Conservation (phyloP, 768 basidiomycete species). For the Psilocybe tampanensis region DNA sequence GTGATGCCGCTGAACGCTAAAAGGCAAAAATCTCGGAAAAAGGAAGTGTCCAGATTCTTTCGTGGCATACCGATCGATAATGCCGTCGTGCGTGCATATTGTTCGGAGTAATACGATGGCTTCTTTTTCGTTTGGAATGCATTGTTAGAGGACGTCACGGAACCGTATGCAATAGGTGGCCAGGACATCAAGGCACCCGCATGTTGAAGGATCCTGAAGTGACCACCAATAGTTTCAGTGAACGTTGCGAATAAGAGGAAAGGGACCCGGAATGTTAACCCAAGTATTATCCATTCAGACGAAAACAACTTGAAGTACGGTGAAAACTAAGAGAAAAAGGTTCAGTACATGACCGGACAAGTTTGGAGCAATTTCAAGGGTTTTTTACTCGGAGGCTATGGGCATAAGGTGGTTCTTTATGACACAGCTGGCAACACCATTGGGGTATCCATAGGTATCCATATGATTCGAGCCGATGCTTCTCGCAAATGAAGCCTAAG, state of each 20-base stretch:
- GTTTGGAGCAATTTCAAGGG: too few relatives aligned
- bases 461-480: too few relatives aligned
- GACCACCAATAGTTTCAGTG: background rate
- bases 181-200: background rate
- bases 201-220: background rate
- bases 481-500: too few relatives aligned
- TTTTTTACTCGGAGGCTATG: too few relatives aligned
- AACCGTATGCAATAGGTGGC: background rate
- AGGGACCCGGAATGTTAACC: background rate
- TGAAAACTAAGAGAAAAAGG: too few relatives aligned
- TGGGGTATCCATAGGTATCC: too few relatives aligned
- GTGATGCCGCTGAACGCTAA: background rate
- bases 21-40: slow-evolving; percentile 9
- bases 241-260: background rate
- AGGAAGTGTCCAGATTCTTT: background rate
- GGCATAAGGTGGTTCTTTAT: too few relatives aligned
- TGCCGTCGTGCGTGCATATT: background rate
- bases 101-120: background rate
- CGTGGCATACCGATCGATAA: background rate
- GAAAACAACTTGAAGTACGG: too few relatives aligned
- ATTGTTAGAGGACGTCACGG: background rate
- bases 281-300: background rate
- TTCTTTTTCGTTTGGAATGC: background rate
- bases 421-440: too few relatives aligned
- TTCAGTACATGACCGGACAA: too few relatives aligned